Conservation (phyloP, 441 rosid genomes). For the Pelargonium myrrhifolium region DNA sequence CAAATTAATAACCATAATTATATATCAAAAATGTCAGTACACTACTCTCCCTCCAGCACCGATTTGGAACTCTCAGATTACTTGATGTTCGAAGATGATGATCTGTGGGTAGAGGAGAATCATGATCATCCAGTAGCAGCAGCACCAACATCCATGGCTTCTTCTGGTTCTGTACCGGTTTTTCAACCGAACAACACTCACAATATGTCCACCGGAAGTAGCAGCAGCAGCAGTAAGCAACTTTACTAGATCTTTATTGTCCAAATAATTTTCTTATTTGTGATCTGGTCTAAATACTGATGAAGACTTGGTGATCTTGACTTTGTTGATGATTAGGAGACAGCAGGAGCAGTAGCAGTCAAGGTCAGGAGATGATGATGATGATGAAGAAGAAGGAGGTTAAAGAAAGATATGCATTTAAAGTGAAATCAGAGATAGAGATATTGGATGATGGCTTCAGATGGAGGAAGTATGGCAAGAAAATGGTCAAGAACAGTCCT, state of each 20-base stretch:
- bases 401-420: constrained; percentile 70
- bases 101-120: constrained; percentile 42
- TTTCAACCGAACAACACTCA: not conserved
- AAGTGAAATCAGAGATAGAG: constrained; percentile 68
- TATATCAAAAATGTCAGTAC: not conserved
- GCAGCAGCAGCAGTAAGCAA: no score
- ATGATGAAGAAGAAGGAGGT: constrained; percentile 32
- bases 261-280: no score
- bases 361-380: not conserved
- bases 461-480: constrained; percentile 97
- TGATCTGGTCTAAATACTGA: no score
- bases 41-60: constrained; percentile 5
- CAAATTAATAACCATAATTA: no score
- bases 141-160: constrained; percentile 19
- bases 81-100: constrained; percentile 32
- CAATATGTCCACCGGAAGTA: no score
- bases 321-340: not conserved
- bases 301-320: not conserved
- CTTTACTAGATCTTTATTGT: no score
- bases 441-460: constrained; percentile 78
- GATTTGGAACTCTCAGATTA: constrained; percentile 46
- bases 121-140: not conserved
- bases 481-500: constrained; percentile 89
- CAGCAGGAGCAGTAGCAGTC: not conserved
- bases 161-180: constrained; percentile 1